These are phyloP conservation scores for Termitomyces sp. DNA, from an alignment of 768 basidiomycete species.

Conservation along the genomic window DNA sequence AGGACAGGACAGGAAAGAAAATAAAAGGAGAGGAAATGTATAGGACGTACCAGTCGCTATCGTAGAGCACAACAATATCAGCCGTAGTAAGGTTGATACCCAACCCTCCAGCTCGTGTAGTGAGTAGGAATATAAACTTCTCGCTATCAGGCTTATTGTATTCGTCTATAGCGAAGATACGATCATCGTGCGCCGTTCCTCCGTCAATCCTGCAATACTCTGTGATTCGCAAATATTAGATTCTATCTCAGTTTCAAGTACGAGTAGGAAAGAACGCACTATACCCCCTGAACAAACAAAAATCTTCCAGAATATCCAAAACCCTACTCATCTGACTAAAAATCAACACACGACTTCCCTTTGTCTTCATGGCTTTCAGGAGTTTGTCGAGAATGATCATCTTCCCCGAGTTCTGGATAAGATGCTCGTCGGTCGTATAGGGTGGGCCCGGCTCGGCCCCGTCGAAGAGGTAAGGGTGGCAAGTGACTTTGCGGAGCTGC, in stretches of 20 bases:
- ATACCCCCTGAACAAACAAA: conserved; percentile 86
- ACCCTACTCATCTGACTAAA: conserved; percentile 99
- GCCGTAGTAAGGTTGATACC: conserved; percentile 96
- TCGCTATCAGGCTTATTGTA: conserved; percentile 94
- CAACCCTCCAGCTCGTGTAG: conserved; percentile 93
- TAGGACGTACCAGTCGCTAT: conserved; percentile 80
- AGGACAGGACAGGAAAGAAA: background rate
- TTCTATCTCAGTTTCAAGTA: background rate
- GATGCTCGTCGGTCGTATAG: conserved; percentile 96
- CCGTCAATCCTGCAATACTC: conserved; percentile 98
- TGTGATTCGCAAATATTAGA: conserved; percentile 21
- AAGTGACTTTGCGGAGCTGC: conserved; percentile 79
- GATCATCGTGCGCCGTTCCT: conserved; percentile 93
- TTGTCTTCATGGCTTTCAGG: conserved; percentile 78
- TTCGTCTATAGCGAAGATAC: conserved; percentile 93
- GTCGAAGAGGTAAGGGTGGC: conserved; percentile 90
- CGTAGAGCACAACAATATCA: conserved; percentile 93
- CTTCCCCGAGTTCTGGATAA: conserved; percentile 91
- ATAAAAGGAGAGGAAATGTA: background rate
- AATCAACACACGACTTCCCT: conserved; percentile 93
- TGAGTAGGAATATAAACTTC: conserved; percentile 94
- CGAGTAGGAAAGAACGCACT: conserved; percentile 46
- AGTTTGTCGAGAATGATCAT: conserved; percentile 98
- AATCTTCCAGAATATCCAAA: conserved; percentile 95
- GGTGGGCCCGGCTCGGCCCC: conserved; percentile 99